Evolutionary conservation across 208 protist species (phyloP).

Genomic region (Entamoeba dispar): DNA sequence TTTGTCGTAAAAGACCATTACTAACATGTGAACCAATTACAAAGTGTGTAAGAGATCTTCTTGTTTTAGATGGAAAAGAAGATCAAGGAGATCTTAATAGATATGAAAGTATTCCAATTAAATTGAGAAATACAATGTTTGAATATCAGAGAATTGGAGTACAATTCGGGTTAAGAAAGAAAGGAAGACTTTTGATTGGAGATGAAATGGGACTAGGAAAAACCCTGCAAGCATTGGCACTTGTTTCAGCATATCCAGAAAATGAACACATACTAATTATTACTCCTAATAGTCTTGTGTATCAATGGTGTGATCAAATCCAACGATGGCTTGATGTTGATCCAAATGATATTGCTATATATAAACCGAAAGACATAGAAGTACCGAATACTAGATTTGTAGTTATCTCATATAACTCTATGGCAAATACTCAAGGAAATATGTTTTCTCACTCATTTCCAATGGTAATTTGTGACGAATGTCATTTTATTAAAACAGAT

Average conservation of each 20-base stretch:
- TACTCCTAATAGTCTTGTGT: neutral
- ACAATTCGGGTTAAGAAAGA: neutral
- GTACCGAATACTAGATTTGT: neutral
- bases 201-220: conserved; percentile 12
- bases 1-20: neutral
- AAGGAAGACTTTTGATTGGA: conserved; percentile 3
- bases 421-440: neutral
- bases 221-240: neutral
- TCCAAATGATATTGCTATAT: neutral
- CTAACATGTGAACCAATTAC: neutral
- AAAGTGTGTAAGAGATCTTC: neutral
- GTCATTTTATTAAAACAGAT: conserved; percentile 5
- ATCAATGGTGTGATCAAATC: neutral
- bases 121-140: neutral
- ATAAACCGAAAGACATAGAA: neutral
- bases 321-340: neutral
- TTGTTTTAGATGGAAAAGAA: neutral
- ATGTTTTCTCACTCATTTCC: neutral
- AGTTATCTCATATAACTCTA: conserved; percentile 1
- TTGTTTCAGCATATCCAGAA: neutral
- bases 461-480: conserved; percentile 13
- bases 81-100: neutral
- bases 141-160: neutral
- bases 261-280: neutral
- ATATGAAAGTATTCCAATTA: neutral